Base-by-base conservation (phyloP, 1,284 basidiomycete genomes). In the Puccinia novopanici region DNA sequence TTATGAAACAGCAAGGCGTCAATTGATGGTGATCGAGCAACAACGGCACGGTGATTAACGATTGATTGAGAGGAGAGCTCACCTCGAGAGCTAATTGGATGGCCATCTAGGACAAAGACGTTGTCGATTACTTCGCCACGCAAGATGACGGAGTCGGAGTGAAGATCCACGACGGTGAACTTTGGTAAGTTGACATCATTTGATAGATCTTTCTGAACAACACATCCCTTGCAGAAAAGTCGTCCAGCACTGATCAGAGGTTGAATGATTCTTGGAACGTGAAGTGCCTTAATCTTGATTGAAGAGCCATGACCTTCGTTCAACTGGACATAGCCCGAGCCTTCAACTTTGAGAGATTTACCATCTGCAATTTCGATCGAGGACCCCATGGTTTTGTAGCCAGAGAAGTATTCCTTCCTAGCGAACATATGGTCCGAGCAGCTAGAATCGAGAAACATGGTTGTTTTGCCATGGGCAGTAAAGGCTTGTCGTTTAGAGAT, bases 391-490 rank as follows among this genome's bases (percentile, higher is more conserved):
- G 10, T 0, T 22, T 73, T 54, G 27, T 73, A 73, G 12, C 8
- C 42, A 2, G 5, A 5, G 50, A 73, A 73, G 8, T 19, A 5
- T 1, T 27, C 37, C 30, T 59, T 59, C 13, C 57, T 30, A 1
- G 72, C 3, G 22, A 42, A 54, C 72, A 74, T 74, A 40, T 75
- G 73, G 24, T 75, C 34, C 3, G 55, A 75, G 37, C 30, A 75
- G 4, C 54, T 24, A 42, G 45, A 34, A 24, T 61, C 73, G 4
- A 75, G 55, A 3, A 61, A n/a, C 12, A 61, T 34, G 9, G 30
- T 59, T 1, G 4, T 2, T 5, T 59, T 59, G 55, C 3, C 13
- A 5, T 24, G 55, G 30, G 30, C n/a, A 15, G 2, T 19, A 9
- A 59, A 59, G 9, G 55, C 55, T 19, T 19, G 10, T 9, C 8